Evolutionary conservation across 2,329 filamentous ascomycete species (phyloP).

Genomic region (Decorospora gaudefroyi): DNA sequence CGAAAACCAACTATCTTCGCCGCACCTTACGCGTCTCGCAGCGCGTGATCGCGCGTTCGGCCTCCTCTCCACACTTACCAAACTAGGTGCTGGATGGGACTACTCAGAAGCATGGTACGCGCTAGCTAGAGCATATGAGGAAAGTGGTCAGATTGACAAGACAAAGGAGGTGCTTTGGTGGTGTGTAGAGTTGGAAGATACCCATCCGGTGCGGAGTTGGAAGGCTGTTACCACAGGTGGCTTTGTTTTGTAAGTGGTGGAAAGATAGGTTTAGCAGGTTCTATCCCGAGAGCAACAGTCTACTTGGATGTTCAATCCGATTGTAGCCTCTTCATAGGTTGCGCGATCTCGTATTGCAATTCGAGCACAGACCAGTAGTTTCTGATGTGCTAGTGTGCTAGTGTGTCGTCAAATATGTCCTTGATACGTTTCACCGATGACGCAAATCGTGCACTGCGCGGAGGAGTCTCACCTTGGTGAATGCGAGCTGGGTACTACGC

Average conservation of each 20-base stretch:
- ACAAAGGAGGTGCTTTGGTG: conserved; percentile 95
- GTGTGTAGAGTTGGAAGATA: conserved; percentile 94
- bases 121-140: conserved; percentile 83
- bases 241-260: conserved; percentile 34
- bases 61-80: conserved; percentile 80
- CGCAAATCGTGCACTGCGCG: too few relatives aligned
- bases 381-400: too few relatives aligned
- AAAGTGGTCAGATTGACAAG: conserved; percentile 81
- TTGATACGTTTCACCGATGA: too few relatives aligned
- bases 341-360: too few relatives aligned
- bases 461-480: too few relatives aligned
- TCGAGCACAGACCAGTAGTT: too few relatives aligned
- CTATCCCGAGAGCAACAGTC: background rate
- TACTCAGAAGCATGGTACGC: conserved; percentile 91
- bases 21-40: conserved; percentile 79
- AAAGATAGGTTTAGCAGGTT: background rate
- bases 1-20: conserved; percentile 58
- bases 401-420: too few relatives aligned
- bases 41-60: conserved; percentile 87
- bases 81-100: conserved; percentile 86
- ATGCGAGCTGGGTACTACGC: too few relatives aligned
- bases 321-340: too few relatives aligned
- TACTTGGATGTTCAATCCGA: too few relatives aligned
- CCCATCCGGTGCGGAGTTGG: conserved; percentile 79
- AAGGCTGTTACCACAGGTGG: conserved; percentile 59